Evolutionary conservation across 257 asterid genomes (phyloP).

Genomic region (Paulownia fortunei): DNA sequence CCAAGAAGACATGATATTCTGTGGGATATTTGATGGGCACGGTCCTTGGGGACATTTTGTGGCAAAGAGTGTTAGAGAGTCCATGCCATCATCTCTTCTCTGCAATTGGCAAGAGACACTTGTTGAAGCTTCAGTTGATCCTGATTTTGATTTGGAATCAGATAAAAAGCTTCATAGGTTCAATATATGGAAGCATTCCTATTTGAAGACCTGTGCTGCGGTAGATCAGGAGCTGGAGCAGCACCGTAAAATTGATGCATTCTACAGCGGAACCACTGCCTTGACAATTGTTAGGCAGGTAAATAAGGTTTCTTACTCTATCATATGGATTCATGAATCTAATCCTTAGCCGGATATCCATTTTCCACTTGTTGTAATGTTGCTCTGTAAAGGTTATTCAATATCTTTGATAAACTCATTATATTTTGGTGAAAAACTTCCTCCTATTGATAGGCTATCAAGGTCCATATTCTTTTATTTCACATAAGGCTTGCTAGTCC

Average conservation of each 20-base stretch:
- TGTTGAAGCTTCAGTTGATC: slow-evolving; percentile 64
- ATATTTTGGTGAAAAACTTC: neutral
- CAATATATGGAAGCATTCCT: slow-evolving; percentile 85
- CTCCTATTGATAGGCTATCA: neutral
- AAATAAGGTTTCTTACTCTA: slow-evolving; percentile 8
- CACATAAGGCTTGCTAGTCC: neutral
- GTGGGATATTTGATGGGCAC: slow-evolving; percentile 98
- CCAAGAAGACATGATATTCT: slow-evolving; percentile 90
- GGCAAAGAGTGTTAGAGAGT: slow-evolving; percentile 83
- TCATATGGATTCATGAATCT: neutral
- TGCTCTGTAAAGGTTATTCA: neutral
- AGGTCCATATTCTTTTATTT: neutral
- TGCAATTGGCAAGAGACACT: slow-evolving; percentile 82
- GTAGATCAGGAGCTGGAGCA: slow-evolving; percentile 79
- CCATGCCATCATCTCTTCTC: slow-evolving; percentile 71
- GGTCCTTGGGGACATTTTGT: slow-evolving; percentile 98
- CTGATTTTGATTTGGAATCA: slow-evolving; percentile 52
- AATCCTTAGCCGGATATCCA: neutral
- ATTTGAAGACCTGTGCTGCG: slow-evolving; percentile 82
- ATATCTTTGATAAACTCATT: neutral
- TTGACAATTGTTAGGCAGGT: slow-evolving; percentile 90
- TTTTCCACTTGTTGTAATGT: neutral
- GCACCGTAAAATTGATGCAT: slow-evolving; percentile 78
- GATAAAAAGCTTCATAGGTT: slow-evolving; percentile 62
- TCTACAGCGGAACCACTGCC: slow-evolving; percentile 91